Base-by-base conservation (phyloP, 441 rosid species). In the Populus hybrid region DNA sequence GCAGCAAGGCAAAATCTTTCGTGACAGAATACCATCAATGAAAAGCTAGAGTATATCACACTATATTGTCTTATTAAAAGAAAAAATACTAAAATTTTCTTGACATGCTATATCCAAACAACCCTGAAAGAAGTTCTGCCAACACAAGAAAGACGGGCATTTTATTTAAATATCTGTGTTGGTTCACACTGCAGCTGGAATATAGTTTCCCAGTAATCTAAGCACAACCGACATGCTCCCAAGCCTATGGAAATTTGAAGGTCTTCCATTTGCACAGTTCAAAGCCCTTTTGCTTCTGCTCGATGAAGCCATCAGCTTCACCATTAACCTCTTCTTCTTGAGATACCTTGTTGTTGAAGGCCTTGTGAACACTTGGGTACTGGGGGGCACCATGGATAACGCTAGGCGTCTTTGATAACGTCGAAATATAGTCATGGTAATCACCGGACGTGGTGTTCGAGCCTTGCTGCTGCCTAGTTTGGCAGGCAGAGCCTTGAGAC, bases 201-300 rank as follows among this genome's bases (percentile, higher is more conserved):
- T 67, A 14, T 68, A 45, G 7, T 61, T 31, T 11, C 71, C 81
- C 81, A 45, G 80, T 68, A 36, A 29, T 33, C 59, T 35, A 45
- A 75, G 36, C 69, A 33, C 7, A 42, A 33, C 59, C 31, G 66
- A 2, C 21, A 3, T 36, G 73, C 69, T 67, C 68, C 56, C 61
- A 5, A 18, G 59, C 59, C 59, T 84, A 76, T 23, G 63, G 68
- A 78, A 14, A 16, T 33, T 78, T 86, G 84, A 83, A 88, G 78
- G 90, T 88, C 67, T 78, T 81, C 95, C 92, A 88, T 78, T 86
- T 86, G 89, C 84, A 78, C 4, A 86, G 83, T 45, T 80, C 84
- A 65, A 91, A 87, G 2, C 74, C 82, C 77, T 59, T 83, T 78
- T 42, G 88, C 82, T 76, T 89, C 84, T 69, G 80, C 69, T 42